These are phyloP conservation scores for Mycena crocata DNA, from an alignment of 768 basidiomycete species.

Conservation along the genomic window DNA sequence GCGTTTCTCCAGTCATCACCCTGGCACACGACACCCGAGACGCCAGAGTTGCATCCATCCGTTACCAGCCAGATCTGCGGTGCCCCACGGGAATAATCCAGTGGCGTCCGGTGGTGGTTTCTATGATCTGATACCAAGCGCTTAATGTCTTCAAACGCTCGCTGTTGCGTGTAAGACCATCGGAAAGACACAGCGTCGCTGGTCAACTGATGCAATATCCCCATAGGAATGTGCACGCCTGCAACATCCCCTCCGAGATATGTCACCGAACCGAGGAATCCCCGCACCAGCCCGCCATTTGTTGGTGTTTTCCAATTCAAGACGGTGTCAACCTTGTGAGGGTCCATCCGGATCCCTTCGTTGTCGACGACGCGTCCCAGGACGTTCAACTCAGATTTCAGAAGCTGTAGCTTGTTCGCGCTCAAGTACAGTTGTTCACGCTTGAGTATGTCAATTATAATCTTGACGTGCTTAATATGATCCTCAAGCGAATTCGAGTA, in stretches of 20 bases:
- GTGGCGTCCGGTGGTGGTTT: constrained; percentile 31
- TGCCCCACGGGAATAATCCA: constrained; percentile 40
- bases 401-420: constrained; percentile 31
- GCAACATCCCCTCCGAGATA: constrained; percentile 43
- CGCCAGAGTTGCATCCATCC: constrained; percentile 37
- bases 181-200: constrained; percentile 11
- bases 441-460: constrained; percentile 37
- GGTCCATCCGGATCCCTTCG: constrained; percentile 38
- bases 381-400: constrained; percentile 36
- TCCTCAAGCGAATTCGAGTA: constrained; percentile 13
- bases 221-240: constrained; percentile 39
- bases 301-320: constrained; percentile 28
- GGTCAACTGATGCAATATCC: constrained; percentile 35
- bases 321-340: constrained; percentile 21
- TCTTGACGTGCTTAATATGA: constrained; percentile 12
- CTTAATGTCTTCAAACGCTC: constrained; percentile 26
- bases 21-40: constrained; percentile 34
- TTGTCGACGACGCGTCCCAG: constrained; percentile 45
- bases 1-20: constrained; percentile 32
- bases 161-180: constrained; percentile 20
- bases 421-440: constrained; percentile 44
- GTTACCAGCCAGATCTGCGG: constrained; percentile 37
- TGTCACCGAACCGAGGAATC: too few relatives aligned
- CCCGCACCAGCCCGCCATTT: too few relatives aligned
- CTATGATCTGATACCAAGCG: constrained; percentile 17